Evolutionary conservation across 805 yeast genomes (phyloP), one percentile per base, ranked within the genome.

Genomic region (Candida maesae): DNA sequence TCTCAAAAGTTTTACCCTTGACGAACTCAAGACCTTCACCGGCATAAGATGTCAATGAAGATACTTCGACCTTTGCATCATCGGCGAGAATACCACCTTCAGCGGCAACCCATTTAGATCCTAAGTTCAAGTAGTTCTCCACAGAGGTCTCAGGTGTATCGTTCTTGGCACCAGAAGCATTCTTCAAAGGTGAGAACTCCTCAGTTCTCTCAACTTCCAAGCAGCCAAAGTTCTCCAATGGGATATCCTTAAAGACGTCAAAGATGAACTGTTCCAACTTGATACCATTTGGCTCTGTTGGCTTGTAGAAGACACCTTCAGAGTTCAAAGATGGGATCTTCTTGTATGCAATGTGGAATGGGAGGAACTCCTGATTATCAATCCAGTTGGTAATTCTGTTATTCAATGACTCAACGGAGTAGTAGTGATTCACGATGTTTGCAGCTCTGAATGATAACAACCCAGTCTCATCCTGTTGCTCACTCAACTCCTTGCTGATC

Each of bases 261-360:
- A 93, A 93, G 42, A 93, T 95, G 56, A 93, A 93, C 62, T 91
- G 98, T 63, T 93, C 99, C 58, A 93, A 72, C 62, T 93, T 93
- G 58, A 91, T 81, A 32, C 98, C 99, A 61, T 93, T 93, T 35
- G 91, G 86, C 42, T 69, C 74, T 1, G 69, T 52, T n/a, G 98
- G 96, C 52, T 75, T 78, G 21, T 68, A 55, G 29, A 66, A 59
- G 37, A 67, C 60, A 23, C 78, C 78, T 0, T 76, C 65, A 1
- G 53, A 58, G 17, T 64, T 78, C 36, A 77, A 73, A 39, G 63
- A 65, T 3, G 87, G 79, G 47, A 93, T 87, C 68, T 89, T 91
- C 75, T 93, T 93, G 60, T 73, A 76, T 17, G 99, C 99, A 59
- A 91, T 78, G 64, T 93, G 99, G 68, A 82, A 91, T n/a, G 98